Base-by-base conservation (phyloP, 768 basidiomycete species). In the Mycena latifolia region DNA sequence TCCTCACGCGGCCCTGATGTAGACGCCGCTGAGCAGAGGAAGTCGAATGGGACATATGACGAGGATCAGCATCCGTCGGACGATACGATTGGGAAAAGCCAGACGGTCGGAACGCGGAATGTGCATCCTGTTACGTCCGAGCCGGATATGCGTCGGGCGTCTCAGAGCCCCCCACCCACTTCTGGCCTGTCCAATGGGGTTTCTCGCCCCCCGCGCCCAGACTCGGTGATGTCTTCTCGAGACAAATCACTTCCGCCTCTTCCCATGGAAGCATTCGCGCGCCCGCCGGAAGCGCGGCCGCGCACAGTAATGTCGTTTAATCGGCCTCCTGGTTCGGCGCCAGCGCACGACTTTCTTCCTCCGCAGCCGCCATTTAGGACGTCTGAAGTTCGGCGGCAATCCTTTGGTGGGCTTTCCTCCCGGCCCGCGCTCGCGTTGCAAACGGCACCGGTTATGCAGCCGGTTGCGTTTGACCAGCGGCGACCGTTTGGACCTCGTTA, bases 201-300 rank as follows among this genome's bases (percentile, higher is more conserved):
- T 60, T 55, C 69, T 17, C 63, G 66, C 31, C n/a, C n/a, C n/a
- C 64, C 66, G 25, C 67, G 73, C 15, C 69, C 74, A 8, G 68
- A 65, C 6, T 71, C 73, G 24, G 61, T 73, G 5, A 67, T 59
- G 75, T 69, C 52, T 64, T 61, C 69, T 71, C 45, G 90, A 53
- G 92, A 94, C 65, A 95, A 95, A 72, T 90, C 88, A 7, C 77
- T 95, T 5, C 93, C 93, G 6, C 93, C 93, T 12, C 83, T 95
- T 45, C 93, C 91, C 3, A 85, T 82, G 18, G 83, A 83, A 72
- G 74, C 80, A 29, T 79, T 79, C 53, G 77, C 79, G 28, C 82
- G 81, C 37, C 73, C 78, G 17, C 79, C 79, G 2, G 89, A 90
- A 45, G 67, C 72, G 8, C 85, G 90, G 35, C 90, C 92, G 9